Evolutionary conservation across 192 early-diverging fungal genomes (phyloP).

Genomic region (Coemansia sp.): DNA sequence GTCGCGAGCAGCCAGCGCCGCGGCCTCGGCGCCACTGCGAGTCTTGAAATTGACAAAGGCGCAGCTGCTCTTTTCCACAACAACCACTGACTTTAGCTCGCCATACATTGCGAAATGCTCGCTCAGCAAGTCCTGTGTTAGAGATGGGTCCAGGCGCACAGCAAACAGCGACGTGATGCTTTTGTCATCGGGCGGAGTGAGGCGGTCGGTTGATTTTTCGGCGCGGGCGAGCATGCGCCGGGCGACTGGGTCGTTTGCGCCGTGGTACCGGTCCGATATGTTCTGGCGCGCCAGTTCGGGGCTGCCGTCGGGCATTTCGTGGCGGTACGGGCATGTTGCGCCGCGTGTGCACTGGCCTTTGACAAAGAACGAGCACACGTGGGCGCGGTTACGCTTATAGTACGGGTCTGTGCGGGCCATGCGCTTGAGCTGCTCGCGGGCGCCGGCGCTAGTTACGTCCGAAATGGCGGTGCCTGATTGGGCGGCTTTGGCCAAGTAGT

Average conservation of each 20-base stretch:
- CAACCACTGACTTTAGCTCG: conserved; percentile 83
- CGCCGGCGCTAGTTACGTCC: conserved; percentile 38
- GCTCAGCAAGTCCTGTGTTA: conserved; percentile 70
- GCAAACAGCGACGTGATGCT: conserved; percentile 85
- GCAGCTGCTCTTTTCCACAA: conserved; percentile 75
- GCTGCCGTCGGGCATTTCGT: conserved; percentile 82
- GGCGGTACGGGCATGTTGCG: conserved; percentile 93
- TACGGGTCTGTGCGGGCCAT: conserved; percentile 90
- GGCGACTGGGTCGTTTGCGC: conserved; percentile 93
- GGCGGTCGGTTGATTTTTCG: conserved; percentile 43
- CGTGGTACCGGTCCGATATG: conserved; percentile 92
- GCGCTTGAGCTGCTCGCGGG: conserved; percentile 61
- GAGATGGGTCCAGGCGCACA: conserved; percentile 70
- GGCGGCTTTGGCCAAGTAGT: conserved; percentile 80
- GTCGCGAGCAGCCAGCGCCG: conserved; percentile 70
- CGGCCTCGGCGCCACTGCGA: conserved; percentile 82
- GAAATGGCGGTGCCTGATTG: conserved; percentile 29
- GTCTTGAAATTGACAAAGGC: conserved; percentile 90
- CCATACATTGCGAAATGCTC: conserved; percentile 80
- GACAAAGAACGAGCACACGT: conserved; percentile 95
- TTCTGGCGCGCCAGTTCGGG: conserved; percentile 87
- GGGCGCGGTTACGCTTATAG: conserved; percentile 85
- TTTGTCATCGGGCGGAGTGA: conserved; percentile 75
- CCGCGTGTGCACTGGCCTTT: conserved; percentile 95
- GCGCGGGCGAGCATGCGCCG: conserved; percentile 71